A percentile compares a stretch with the other conserved stretches of the same genome.
phyloP scores from a whole-genome alignment of 2,329 filamentous ascomycete genomes.

The Stylonectria norvegica region DNA sequence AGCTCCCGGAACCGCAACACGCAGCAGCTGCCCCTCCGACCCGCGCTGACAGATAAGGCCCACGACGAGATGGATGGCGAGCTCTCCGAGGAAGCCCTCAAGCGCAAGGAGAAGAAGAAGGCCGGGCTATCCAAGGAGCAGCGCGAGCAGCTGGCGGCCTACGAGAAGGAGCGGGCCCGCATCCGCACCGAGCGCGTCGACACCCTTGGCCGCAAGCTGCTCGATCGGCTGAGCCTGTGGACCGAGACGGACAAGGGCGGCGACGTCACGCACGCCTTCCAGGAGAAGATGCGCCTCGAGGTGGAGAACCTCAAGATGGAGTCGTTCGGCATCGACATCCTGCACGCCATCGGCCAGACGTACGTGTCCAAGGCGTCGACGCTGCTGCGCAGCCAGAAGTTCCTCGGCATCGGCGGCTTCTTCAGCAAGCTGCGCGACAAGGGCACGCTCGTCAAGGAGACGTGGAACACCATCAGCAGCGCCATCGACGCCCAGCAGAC shows the following conservation, averaged over 20 bases:
- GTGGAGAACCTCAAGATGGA: constrained; percentile 99
- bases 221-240: constrained; percentile 90
- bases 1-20: constrained; percentile 42
- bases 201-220: constrained; percentile 76
- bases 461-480: constrained; percentile 94
- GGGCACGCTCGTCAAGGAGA: constrained; percentile 94
- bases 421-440: constrained; percentile 94
- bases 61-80: constrained; percentile 73
- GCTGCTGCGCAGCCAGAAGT: constrained; percentile 92
- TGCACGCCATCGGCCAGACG: constrained; percentile 89
- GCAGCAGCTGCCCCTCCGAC: constrained; percentile 68
- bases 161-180: constrained; percentile 78
- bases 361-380: constrained; percentile 85
- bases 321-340: constrained; percentile 91
- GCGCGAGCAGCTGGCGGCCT: constrained; percentile 82
- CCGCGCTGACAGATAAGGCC: constrained; percentile 78
- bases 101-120: constrained; percentile 74
- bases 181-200: constrained; percentile 88
- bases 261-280: constrained; percentile 85
- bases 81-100: constrained; percentile 55
- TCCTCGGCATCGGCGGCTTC: constrained; percentile 93
- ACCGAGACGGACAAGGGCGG: constrained; percentile 89
- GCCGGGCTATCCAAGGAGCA: constrained; percentile 84
- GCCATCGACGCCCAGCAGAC: constrained; percentile 97
- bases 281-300: constrained; percentile 90